Evolutionary conservation across 805 yeast species (phyloP), one percentile per base, ranked within the genome.

Genomic region (Brettanomyces naardenensis): DNA sequence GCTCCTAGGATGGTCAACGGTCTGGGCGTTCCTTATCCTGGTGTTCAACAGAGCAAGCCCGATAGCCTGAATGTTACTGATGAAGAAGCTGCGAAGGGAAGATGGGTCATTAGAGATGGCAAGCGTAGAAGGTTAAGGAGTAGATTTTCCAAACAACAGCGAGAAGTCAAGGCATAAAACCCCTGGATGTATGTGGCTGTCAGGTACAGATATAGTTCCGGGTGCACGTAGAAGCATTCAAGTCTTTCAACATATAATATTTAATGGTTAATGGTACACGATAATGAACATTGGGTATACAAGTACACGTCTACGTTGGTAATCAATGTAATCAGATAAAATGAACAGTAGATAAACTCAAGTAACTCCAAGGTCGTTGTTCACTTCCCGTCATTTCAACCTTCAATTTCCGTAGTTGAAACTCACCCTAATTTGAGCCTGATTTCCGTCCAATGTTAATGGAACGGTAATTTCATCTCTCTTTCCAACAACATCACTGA

Each of bases 401-500:
- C 7, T 30, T 18, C 21, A 14, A 13, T n/a, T 21, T n/a, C 25
- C 44, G 28, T 62, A 66, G 42, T 56, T 62, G 52, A 66, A 62
- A 47, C 64, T 66, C 13, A 74, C 66, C 35, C 53, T 47, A 46
- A 76, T 36, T 25, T 47, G 37, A 13, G 51, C 64, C 26, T 19
- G 26, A 6, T 37, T 43, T 19, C 75, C 77, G 18, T 53, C 53
- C n/a, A 35, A 6, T 5, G 62, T 66, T 22, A 64, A 44, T 28
- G 64, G 52, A 40, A 70, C 45, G 0, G 53, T 47, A 19, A 74
- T 40, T 31, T 69, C 69, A 17, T 70, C 71, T 17, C 60, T 56
- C 23, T 58, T 64, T 44, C 73, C 75, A 32, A 64, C 47, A n/a
- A 62, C 68, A 14, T 79, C 79, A 29, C 61, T 51, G 44, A 84